Base-by-base conservation (phyloP, 306 rosid species). In the Notholithocarpus densiflorus region DNA sequence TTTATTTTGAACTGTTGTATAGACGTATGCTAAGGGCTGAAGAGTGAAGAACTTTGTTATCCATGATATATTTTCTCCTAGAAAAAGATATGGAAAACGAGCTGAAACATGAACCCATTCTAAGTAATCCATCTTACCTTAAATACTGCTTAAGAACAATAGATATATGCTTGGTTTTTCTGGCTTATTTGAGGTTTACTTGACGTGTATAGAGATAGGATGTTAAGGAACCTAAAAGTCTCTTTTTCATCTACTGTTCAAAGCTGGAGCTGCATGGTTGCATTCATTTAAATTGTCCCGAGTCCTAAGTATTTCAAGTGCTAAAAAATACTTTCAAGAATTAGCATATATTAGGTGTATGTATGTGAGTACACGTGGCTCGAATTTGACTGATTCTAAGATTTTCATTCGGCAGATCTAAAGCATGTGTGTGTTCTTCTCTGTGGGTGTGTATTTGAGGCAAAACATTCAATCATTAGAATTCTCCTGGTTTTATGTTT, bases 1-100 rank as follows among this genome's bases (percentile, higher is more conserved):
- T 56, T 69, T 78, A 51, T 31, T 72, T 79, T 77, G 64, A 80
- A 14, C 74, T 40, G 13, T 84, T 48, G 53, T 48, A 48, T 12
- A 12, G 53, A 48, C 45, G 17, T 32, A 2, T 24, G 48, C 56
- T 24, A 31, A 53, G 57, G 32, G 14, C 54, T 65, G 73, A 75
- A 75, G 79, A 54, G 14, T 26, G 73, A 40, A 72, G 72, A 52
- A 48, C 15, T 59, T 34, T 10, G 13, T 77, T 6, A 45, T 21
- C 40, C 29, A 56, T 60, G 24, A 24, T 11, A 21, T 59, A 13
- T 13, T 14, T 62, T 23, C 43, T 27, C 17, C 53, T 12, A 48
- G 19, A 29, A 15, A 62, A 27, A 26, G n/a, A 62, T 62, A 17
- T 29, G 69, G 62, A 31, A 64, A 65, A 19, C 19, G 29, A 65